Evolutionary conservation across 108 stramenopile genomes (phyloP), one percentile per base, ranked within the genome.

Genomic region (Cyclostephanos invisitatus): DNA sequence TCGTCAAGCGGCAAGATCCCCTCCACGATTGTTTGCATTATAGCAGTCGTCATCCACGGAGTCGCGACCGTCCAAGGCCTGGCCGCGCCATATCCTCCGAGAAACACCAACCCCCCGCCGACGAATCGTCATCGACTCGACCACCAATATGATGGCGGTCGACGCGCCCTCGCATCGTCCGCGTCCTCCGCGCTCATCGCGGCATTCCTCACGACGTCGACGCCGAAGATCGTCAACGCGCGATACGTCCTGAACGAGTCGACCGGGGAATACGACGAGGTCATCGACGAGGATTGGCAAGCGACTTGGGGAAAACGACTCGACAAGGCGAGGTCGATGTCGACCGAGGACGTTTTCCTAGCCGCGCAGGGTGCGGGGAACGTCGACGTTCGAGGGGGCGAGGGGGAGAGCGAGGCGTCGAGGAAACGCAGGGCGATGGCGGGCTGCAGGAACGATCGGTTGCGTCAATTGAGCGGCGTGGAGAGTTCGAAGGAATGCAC

Each of bases 321-420:
- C 11, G 83, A 87, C 35, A 85, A 87, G 62, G 84, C 84, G 18
- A 58, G 72, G 28, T 38, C 55, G 1, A 87, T 87, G 87, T 37
- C 49, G 0, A 62, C 51, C 10, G 84, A 85, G 22, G 83, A 87
- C 63, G 77, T 87, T 15, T 85, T 85, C 68, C 61, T 73, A 21
- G 87, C 87, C 11, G 87, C 84, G 2, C 70, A 77, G 35, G 87
- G 87, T 25, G 87, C 84, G 10, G 87, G 87, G 0, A 87, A 87
- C 64, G 8, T 74, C 7, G 70, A 87, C n/a, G n/a, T 50, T 48
- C 78, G 44, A 80, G 64, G 42, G 79, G 83, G 54, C 4, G 37
- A 47, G 25, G 44, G 64, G 10, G 87, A 87, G 55, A 83, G 80
- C 14, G 66, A 70, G 27, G 83, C 83, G 10, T 83, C 78, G 10